phyloP scores from a whole-genome alignment of 2,329 filamentous ascomycete genomes.

The Colletotrichum chrysophilum region DNA sequence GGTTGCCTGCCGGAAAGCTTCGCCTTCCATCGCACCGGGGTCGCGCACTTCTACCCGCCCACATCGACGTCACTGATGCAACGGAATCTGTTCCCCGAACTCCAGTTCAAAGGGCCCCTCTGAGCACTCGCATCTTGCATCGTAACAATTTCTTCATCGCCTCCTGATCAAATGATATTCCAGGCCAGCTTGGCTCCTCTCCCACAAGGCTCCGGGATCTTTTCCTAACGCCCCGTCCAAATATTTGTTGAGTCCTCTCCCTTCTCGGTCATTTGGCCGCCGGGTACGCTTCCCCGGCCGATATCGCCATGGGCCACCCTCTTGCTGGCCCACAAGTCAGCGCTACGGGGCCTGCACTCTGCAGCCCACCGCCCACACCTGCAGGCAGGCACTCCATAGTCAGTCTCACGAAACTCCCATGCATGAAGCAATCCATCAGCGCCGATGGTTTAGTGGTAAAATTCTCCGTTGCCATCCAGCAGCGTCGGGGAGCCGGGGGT shows the following conservation, averaged over 20 bases:
- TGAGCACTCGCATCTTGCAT: background rate
- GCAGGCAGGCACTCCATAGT: background rate
- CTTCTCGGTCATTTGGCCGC: background rate
- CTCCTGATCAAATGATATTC: background rate
- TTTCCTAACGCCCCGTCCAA: background rate
- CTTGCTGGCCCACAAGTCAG: background rate
- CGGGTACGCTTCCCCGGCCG: background rate
- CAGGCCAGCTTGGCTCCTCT: background rate
- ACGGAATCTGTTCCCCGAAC: background rate
- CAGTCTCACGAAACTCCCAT: accelerated
- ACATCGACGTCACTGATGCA: constrained; percentile 8
- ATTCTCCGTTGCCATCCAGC: background rate
- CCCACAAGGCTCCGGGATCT: background rate
- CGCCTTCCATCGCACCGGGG: background rate
- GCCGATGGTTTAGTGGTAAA: background rate
- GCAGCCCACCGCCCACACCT: background rate
- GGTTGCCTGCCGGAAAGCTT: background rate
- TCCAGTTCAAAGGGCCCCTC: background rate
- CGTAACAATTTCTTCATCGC: background rate
- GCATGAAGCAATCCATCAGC: background rate
- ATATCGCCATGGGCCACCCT: background rate
- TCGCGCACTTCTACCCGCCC: constrained; percentile 1
- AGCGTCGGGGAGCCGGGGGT: background rate
- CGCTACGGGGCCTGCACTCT: background rate
- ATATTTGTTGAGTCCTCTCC: background rate